Evolutionary conservation across 176 grass and related monocot genomes (phyloP), one percentile per base, ranked within the genome.

Genomic region (Lolium multiflorum): DNA sequence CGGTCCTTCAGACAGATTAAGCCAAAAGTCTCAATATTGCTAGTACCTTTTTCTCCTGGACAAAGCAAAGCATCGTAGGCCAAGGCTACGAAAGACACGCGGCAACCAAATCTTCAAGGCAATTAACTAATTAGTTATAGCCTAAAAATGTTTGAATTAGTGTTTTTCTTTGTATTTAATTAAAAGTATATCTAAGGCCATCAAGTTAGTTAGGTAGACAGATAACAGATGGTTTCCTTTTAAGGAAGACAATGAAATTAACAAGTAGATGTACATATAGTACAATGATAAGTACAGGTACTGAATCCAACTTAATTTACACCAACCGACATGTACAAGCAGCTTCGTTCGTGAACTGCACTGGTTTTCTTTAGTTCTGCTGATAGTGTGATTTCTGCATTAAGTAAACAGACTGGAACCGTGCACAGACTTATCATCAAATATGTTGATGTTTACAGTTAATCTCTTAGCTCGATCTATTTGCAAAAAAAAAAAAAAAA

Each of bases 1-100:
- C 8, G 16, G 78, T 64, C 64, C 48, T 69, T 56, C 65, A 82
- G 49, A 71, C 69, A 24, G 50, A 71, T 43, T 43, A 18, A 72
- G 9, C 2, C 17, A 49, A 20, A 65, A 1, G 8, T 28, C 22
- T 1, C 55, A 63, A 3, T 0, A 9, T 2, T 60, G 20, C 4
- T 9, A 12, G 59, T 62, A 80, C 22, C n/a, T 49, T 25, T 65
- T 49, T 26, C n/a, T 65, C 16, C 14, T 3, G 43, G 41, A 48
- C 41, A 80, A 59, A 6, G 3, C 10, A 80, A 28, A 79, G 58
- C 6, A 20, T 39, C 18, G 77, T 80, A 25, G 77, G 77, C 7
- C 38, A 79, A 28, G 41, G 58, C 21, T 50, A 4, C 2, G 43
- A 81, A 65, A 81, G 78, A 49, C 43, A 81, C 60, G 1, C 39